Conservation (phyloP, 2,329 filamentous ascomycete species). For the Aaosphaeria arxii region DNA sequence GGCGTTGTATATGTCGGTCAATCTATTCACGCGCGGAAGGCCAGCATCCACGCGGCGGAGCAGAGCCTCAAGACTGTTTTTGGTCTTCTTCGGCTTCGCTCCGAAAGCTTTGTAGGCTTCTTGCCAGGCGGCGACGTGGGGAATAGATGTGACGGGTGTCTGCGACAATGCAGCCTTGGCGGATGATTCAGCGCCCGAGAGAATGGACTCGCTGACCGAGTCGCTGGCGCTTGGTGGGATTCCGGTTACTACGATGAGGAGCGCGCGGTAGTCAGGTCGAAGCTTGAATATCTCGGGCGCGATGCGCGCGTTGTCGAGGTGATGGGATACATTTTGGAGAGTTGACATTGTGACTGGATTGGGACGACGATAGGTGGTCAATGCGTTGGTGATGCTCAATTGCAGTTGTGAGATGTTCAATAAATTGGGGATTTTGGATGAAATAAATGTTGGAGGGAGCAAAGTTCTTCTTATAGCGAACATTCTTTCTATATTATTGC, state of each 20-base stretch:
- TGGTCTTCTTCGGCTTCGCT: conserved; percentile 37
- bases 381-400: no score
- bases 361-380: no score
- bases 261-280: conserved; percentile 37
- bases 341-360: background rate
- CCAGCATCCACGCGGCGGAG: conserved; percentile 31
- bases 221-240: conserved; percentile 34
- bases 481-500: no score
- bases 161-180: conserved; percentile 9
- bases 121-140: conserved; percentile 39
- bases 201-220: conserved; percentile 23
- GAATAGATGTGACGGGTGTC: conserved; percentile 25
- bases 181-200: conserved; percentile 24
- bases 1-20: conserved; percentile 42
- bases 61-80: conserved; percentile 38
- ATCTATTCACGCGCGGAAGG: conserved; percentile 36
- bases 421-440: no score
- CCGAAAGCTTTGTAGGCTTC: conserved; percentile 40
- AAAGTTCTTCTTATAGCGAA: no score
- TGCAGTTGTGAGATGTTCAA: no score
- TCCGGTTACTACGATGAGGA: conserved; percentile 32
- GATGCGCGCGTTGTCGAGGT: conserved; percentile 3
- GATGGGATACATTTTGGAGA: background rate
- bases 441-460: no score
- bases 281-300: conserved; percentile 29